These are phyloP conservation scores for Tulasnella sp. DNA, from an alignment of 768 basidiomycete species.

Conservation along the genomic window DNA sequence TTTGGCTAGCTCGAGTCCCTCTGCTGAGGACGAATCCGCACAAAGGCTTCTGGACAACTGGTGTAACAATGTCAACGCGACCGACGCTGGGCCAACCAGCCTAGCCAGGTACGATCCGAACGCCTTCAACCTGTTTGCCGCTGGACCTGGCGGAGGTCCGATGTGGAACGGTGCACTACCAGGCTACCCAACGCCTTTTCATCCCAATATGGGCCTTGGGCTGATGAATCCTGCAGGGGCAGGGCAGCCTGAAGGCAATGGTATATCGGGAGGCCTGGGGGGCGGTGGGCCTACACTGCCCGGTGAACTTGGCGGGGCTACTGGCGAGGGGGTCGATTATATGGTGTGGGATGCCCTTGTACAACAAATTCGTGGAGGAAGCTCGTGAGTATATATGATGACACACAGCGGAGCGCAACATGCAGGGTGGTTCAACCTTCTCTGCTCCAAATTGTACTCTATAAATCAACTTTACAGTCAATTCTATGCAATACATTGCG, in stretches of 20 bases:
- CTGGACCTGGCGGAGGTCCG: constrained; percentile 1
- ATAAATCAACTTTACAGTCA: too few relatives aligned
- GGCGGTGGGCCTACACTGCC: neutral
- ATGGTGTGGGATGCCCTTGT: constrained; percentile 11
- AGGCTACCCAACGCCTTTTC: neutral
- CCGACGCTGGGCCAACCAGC: neutral
- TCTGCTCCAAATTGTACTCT: too few relatives aligned
- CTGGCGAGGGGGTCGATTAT: constrained; percentile 2
- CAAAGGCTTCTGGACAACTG: constrained; percentile 75
- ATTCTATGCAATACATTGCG: too few relatives aligned
- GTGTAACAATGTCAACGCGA: constrained; percentile 62
- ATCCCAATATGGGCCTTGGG: neutral
- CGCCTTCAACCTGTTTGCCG: constrained; percentile 12
- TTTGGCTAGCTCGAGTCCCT: constrained; percentile 36
- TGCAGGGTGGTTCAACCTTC: too few relatives aligned
- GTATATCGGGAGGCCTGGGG: neutral
- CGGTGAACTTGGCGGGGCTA: neutral
- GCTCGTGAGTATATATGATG: too few relatives aligned
- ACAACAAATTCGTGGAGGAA: constrained; percentile 8
- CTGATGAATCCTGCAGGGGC: neutral
- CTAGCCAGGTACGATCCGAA: neutral
- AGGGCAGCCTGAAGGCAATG: neutral
- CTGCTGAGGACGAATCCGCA: constrained; percentile 53
- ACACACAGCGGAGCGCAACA: too few relatives aligned
- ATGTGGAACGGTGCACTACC: constrained; percentile 23